Evolutionary conservation across 2,329 filamentous ascomycete species (phyloP).

Genomic region (Sordariomycetes sp.): DNA sequence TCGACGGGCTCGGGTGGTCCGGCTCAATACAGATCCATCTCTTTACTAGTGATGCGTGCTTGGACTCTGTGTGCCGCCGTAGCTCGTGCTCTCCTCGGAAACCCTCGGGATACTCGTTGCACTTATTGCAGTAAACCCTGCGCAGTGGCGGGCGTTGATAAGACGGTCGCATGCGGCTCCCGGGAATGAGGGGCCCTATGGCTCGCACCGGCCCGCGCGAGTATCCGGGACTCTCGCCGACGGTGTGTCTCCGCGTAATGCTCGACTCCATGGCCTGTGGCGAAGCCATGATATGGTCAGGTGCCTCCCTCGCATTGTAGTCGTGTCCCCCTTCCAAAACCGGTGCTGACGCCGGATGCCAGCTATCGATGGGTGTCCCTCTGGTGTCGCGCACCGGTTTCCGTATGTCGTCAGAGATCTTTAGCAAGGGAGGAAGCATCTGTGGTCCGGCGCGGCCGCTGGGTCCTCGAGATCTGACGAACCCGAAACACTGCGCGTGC

Average conservation of each 20-base stretch:
- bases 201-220: constrained; percentile 21
- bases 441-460: constrained; percentile 4
- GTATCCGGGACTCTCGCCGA: constrained; percentile 33
- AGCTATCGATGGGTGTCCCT: constrained; percentile 4
- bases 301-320: constrained; percentile 1
- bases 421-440: constrained; percentile 1
- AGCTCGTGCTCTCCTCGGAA: constrained; percentile 88
- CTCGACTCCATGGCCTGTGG: constrained; percentile 17
- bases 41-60: constrained; percentile 43
- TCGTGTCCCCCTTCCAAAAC: constrained; percentile 5
- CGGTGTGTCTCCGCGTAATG: constrained; percentile 29
- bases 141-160: constrained; percentile 49
- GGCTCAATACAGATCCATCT: constrained; percentile 47
- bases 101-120: constrained; percentile 72
- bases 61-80: constrained; percentile 53
- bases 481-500: not conserved
- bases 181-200: constrained; percentile 28
- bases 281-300: constrained; percentile 15
- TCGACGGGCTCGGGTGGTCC: constrained; percentile 20
- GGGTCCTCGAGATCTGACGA: constrained; percentile 1
- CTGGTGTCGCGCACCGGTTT: constrained; percentile 1
- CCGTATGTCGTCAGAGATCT: constrained; percentile 5
- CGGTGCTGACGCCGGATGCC: constrained; percentile 6
- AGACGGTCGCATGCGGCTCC: constrained; percentile 26
- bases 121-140: constrained; percentile 67